These are phyloP conservation scores for Mimosa pudica DNA, from an alignment of 306 rosid species.

Conservation along the genomic window DNA sequence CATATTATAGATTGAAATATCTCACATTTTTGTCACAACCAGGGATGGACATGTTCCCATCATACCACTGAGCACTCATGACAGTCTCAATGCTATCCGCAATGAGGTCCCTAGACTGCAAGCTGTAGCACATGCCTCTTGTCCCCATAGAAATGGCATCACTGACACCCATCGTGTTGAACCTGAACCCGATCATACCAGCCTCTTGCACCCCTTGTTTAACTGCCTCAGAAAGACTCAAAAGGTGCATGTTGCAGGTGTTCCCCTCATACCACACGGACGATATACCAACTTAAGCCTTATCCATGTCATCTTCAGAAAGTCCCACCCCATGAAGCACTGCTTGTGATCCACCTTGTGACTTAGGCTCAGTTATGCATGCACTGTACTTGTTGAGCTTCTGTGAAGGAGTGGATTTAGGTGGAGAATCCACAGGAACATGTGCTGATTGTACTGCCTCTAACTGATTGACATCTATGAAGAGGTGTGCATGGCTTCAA, in stretches of 20 bases:
- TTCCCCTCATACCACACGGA: conserved; percentile 96
- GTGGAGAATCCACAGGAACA: conserved; percentile 27
- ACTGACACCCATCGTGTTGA: conserved; percentile 91
- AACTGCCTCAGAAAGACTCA: conserved; percentile 74
- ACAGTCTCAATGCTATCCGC: conserved; percentile 97
- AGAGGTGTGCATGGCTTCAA: background rate
- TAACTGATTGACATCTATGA: background rate
- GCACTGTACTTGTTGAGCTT: conserved; percentile 84
- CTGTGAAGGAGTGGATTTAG: conserved; percentile 10
- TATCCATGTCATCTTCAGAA: conserved; percentile 69
- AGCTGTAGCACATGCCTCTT: conserved; percentile 89
- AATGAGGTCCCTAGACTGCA: conserved; percentile 92
- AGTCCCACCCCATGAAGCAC: conserved; percentile 90
- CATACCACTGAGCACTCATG: conserved; percentile 98
- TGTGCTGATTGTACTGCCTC: background rate
- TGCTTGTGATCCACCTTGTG: conserved; percentile 90
- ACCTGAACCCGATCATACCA: conserved; percentile 86
- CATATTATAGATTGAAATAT: background rate
- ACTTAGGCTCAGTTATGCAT: conserved; percentile 78
- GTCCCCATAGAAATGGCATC: conserved; percentile 98
- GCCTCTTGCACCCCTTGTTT: conserved; percentile 65
- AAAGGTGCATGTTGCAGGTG: conserved; percentile 91
- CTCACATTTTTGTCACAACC: conserved; percentile 94
- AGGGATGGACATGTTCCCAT: conserved; percentile 89
- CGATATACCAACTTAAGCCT: conserved; percentile 83